Conservation (phyloP, 805 yeast species). For the Myxozyma geophila region DNA sequence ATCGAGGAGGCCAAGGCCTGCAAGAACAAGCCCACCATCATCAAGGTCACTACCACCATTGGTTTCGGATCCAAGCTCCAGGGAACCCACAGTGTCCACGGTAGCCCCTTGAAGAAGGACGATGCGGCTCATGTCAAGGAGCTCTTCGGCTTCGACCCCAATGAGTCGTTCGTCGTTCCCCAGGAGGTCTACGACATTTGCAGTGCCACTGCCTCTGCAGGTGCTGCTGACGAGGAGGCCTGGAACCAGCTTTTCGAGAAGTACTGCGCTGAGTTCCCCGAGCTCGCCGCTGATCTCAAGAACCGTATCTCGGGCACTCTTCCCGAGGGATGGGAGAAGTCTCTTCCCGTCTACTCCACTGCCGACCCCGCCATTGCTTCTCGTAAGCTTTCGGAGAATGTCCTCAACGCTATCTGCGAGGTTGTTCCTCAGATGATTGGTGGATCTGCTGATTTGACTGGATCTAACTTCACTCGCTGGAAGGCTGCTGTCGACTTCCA, state of each 20-base stretch:
- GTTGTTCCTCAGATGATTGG: conserved; percentile 87
- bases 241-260: conserved; percentile 71
- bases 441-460: conserved; percentile 98
- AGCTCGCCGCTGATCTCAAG: conserved; percentile 72
- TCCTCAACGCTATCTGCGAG: conserved; percentile 63
- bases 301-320: conserved; percentile 79
- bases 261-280: conserved; percentile 74
- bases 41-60: conserved; percentile 86
- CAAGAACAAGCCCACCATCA: conserved; percentile 83
- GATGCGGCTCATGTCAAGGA: conserved; percentile 86
- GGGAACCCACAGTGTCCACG: conserved; percentile 94
- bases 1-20: conserved; percentile 79
- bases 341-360: conserved; percentile 79
- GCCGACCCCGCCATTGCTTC: conserved; percentile 85
- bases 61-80: conserved; percentile 87
- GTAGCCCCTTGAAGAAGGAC: conserved; percentile 92
- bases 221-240: conserved; percentile 68
- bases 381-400: conserved; percentile 89
- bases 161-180: conserved; percentile 76
- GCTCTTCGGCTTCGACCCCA: conserved; percentile 87
- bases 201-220: conserved; percentile 58
- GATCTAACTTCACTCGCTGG: conserved; percentile 93
- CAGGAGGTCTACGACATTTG: conserved; percentile 78
- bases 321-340: conserved; percentile 79
- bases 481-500: conserved; percentile 87